Conservation (phyloP, 495 filamentous ascomycete genomes). For the Parathielavia appendiculata region DNA sequence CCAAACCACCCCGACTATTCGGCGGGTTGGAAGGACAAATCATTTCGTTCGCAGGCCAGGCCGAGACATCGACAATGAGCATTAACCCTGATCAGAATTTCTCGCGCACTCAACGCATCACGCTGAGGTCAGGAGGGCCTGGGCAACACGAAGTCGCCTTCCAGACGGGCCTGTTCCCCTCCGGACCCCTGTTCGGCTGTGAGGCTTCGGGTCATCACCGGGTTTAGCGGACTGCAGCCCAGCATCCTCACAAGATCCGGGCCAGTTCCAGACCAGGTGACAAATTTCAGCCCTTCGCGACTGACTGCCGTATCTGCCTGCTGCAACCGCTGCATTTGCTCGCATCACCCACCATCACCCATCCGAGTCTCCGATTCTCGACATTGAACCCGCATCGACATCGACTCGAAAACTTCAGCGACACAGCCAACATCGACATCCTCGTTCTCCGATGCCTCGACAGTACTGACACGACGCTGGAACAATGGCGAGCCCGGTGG, state of each 20-base stretch:
- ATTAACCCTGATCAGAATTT: too few relatives aligned
- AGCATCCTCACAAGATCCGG: background rate
- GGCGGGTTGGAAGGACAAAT: too few relatives aligned
- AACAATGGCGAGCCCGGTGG: constrained; percentile 50
- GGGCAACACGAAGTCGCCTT: background rate
- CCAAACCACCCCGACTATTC: too few relatives aligned
- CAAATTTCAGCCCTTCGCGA: constrained; percentile 9
- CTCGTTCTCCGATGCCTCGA: constrained; percentile 27
- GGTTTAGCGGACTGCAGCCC: background rate
- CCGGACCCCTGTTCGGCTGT: background rate
- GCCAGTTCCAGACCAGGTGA: constrained; percentile 7
- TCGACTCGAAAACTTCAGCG: too few relatives aligned
- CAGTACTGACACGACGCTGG: constrained; percentile 17
- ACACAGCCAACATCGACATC: too few relatives aligned
- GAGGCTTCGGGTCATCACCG: constrained; percentile 1
- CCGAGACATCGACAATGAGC: too few relatives aligned
- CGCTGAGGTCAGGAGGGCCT: too few relatives aligned
- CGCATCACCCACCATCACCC: background rate
- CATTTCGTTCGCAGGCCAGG: too few relatives aligned
- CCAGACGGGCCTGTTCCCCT: too few relatives aligned
- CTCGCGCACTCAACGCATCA: too few relatives aligned
- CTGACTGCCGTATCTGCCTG: constrained; percentile 6
- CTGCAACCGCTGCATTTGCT: background rate
- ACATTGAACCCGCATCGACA: background rate
- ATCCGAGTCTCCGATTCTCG: background rate